These are phyloP conservation scores for Withania somnifera DNA, from an alignment of 305 asterid species.

Conservation along the genomic window DNA sequence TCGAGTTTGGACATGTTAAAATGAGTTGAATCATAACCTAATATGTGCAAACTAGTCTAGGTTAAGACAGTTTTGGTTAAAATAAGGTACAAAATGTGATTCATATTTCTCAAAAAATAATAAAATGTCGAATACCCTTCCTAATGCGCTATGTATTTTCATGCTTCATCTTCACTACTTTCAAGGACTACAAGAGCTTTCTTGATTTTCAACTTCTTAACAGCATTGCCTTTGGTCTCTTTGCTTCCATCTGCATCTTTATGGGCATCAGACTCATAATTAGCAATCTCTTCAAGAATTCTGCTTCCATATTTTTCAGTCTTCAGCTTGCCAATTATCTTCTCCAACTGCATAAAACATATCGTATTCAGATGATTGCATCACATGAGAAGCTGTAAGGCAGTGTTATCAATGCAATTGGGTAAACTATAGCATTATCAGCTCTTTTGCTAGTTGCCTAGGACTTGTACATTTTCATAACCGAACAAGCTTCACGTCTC, in stretches of 20 bases:
- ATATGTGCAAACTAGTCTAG: background rate
- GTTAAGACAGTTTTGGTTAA: background rate
- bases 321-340: constrained; percentile 77
- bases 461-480: background rate
- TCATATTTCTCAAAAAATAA: background rate
- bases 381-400: background rate
- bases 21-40: background rate
- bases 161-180: constrained; percentile 76
- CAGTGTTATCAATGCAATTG: background rate
- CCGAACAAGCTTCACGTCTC: background rate
- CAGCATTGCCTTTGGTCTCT: constrained; percentile 18
- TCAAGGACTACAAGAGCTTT: constrained; percentile 49
- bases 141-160: constrained; percentile 7
- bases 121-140: background rate
- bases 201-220: constrained; percentile 42
- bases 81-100: background rate
- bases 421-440: background rate
- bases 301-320: constrained; percentile 59
- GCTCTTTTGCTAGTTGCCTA: too few species aligned
- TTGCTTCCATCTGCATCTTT: constrained; percentile 19
- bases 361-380: background rate
- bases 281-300: constrained; percentile 50
- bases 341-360: constrained; percentile 60
- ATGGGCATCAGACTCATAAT: constrained; percentile 24
- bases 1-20: background rate